These are phyloP conservation scores for Garcia nutans DNA, from an alignment of 345 rosid genomes.

Conservation along the genomic window DNA sequence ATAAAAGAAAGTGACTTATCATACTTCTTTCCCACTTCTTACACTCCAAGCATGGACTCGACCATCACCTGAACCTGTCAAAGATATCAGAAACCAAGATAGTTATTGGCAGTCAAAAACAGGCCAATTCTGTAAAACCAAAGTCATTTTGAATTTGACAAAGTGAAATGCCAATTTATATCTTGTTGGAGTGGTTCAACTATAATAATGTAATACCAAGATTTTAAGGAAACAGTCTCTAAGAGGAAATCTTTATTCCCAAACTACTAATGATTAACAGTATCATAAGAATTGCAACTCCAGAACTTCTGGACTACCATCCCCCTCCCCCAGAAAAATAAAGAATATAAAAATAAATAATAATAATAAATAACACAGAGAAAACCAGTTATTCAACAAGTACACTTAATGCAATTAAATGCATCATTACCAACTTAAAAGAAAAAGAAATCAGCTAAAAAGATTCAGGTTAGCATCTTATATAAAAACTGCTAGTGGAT, in stretches of 20 bases:
- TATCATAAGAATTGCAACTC: background rate
- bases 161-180: background rate
- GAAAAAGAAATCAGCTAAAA: constrained; percentile 5
- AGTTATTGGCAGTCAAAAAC: constrained; percentile 9
- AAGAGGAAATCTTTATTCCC: background rate
- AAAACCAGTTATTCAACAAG: background rate
- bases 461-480: background rate
- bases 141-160: background rate
- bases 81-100: constrained; percentile 15
- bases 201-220: background rate
- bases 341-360: background rate
- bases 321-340: background rate
- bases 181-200: background rate
- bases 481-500: constrained; percentile 12
- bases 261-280: background rate
- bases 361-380: background rate
- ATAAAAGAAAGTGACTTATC: constrained; percentile 25
- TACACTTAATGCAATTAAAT: background rate
- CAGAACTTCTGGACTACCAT: background rate
- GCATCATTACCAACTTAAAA: background rate
- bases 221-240: background rate
- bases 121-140: background rate
- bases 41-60: constrained; percentile 90
- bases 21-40: constrained; percentile 85
- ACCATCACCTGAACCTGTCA: constrained; percentile 88